A percentile compares a stretch with the other conserved stretches of the same genome.
Evolutionary conservation across 805 yeast genomes (phyloP).

Genomic region (Candida awuae): DNA sequence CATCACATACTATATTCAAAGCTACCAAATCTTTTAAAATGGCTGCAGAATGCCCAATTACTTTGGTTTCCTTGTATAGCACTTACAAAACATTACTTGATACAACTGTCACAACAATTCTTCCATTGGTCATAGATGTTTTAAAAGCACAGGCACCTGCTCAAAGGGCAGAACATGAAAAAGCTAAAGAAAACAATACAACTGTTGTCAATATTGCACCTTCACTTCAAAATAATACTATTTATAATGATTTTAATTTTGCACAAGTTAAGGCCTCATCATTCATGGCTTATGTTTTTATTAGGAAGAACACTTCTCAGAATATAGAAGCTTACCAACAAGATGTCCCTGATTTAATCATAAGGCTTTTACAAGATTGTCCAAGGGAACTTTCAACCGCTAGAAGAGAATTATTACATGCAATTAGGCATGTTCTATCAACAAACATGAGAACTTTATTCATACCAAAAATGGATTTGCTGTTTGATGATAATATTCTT

Average conservation of each 20-base stretch:
- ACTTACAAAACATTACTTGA: slow-evolving; percentile 72
- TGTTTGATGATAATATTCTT: slow-evolving; percentile 80
- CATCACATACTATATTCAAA: slow-evolving; percentile 44
- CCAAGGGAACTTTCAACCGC: slow-evolving; percentile 90
- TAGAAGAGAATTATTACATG: slow-evolving; percentile 85
- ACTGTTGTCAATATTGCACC: slow-evolving; percentile 67
- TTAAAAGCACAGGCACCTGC: slow-evolving; percentile 73
- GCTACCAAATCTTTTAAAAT: slow-evolving; percentile 84
- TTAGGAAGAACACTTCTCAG: slow-evolving; percentile 72
- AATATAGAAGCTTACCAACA: slow-evolving; percentile 49
- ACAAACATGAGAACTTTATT: slow-evolving; percentile 80
- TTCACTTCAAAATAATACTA: slow-evolving; percentile 62
- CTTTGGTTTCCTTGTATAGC: slow-evolving; percentile 86
- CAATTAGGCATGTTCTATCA: slow-evolving; percentile 88
- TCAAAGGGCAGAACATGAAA: slow-evolving; percentile 59
- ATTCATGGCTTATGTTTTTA: slow-evolving; percentile 83
- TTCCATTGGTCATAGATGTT: slow-evolving; percentile 74
- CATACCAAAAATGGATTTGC: slow-evolving; percentile 73
- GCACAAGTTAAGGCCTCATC: slow-evolving; percentile 97
- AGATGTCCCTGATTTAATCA: slow-evolving; percentile 78
- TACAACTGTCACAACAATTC: slow-evolving; percentile 62
- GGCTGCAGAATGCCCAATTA: slow-evolving; percentile 92
- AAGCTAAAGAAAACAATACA: slow-evolving; percentile 48
- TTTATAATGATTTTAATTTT: slow-evolving; percentile 79
- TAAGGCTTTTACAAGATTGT: slow-evolving; percentile 85